Base-by-base conservation (phyloP, 1,139 yeast species). In the Entelexis paramagnoliae region DNA sequence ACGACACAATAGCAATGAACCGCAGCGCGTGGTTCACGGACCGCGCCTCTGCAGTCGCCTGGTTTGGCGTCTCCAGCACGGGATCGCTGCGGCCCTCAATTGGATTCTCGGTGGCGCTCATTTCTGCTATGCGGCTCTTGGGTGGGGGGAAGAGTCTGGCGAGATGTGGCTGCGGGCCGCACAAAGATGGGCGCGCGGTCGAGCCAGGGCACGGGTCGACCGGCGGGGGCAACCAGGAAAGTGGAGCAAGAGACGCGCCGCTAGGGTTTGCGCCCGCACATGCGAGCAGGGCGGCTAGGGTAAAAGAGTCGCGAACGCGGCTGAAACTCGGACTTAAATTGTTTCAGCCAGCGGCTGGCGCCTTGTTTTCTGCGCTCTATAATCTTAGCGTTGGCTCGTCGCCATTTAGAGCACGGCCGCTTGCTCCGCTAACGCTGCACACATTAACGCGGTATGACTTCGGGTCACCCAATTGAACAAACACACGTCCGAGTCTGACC, bases 1-100 rank as follows among this genome's bases (percentile, higher is more conserved):
- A 74, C 5, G 85, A 74, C 14, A 48, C 29, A 17, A 51, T 45
- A 19, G 57, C 54, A n/a, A 54, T 26, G 24, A 50, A 13, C n/a
- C 51, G 48, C 28, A 50, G 30, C 10, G 42, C 48, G 32, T 50
- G 55, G 48, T 54, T 44, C 28, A 42, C 30, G 16, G 46, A 30
- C 3, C 36, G 46, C 46, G 16, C 28, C 13, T 8, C 14, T 20
- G 16, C 36, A 11, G 36, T 11, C 2, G 46, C 13, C 46, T 42
- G 36, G 38, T 42, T 32, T 28, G 46, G 46, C 28, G 46, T 42
- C 20, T 42, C 46, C 46, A 32, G 6, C 7, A 13, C 36, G 13
- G 46, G 28, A 13, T 42, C 36, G 28, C 28, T 30, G 29, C 29
- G 28, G 20, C 28, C 19, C 35, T 30, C 36, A 42, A 30, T 32